These are phyloP conservation scores for Corniculantispora saksenae DNA, from an alignment of 2,329 filamentous ascomycete genomes.

Conservation along the genomic window DNA sequence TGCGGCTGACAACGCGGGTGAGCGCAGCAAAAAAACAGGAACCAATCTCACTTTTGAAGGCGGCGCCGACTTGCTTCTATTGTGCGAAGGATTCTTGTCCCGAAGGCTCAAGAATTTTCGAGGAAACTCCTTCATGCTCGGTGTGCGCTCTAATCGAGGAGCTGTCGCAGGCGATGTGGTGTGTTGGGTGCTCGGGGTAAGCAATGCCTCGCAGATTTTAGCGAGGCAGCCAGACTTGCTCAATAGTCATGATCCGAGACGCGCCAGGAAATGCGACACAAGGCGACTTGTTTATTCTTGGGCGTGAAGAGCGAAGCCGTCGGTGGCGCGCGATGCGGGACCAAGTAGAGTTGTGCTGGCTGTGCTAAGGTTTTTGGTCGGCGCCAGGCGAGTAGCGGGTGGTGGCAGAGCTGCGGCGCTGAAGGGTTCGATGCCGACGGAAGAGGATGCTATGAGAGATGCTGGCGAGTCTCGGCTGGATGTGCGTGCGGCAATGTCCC, in stretches of 20 bases:
- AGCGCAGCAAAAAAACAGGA: not conserved
- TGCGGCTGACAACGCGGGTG: not conserved
- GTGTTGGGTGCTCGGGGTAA: not conserved
- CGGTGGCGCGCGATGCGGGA: conserved; percentile 6
- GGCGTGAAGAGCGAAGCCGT: not conserved
- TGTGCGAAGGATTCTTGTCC: conserved; percentile 60
- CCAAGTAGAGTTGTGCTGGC: not conserved
- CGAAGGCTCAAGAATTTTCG: conserved; percentile 71
- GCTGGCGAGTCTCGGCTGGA: not conserved
- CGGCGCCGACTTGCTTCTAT: conserved; percentile 57
- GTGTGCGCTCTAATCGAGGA: conserved; percentile 14
- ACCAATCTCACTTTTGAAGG: conserved; percentile 37
- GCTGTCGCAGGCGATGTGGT: not conserved
- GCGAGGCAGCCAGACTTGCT: conserved; percentile 33
- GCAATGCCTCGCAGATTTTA: conserved; percentile 32
- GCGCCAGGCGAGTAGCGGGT: not conserved
- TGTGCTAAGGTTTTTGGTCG: not conserved
- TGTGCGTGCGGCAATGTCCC: not conserved
- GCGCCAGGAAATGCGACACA: not conserved
- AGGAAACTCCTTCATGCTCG: conserved; percentile 55
- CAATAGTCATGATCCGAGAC: conserved; percentile 33
- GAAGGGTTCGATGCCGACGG: not conserved
- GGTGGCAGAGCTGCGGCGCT: not conserved
- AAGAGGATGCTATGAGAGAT: not conserved
- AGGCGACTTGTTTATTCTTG: not conserved